Evolutionary conservation across 768 basidiomycete species (phyloP), one percentile per base, ranked within the genome.

Genomic region (Suillus lakei): DNA sequence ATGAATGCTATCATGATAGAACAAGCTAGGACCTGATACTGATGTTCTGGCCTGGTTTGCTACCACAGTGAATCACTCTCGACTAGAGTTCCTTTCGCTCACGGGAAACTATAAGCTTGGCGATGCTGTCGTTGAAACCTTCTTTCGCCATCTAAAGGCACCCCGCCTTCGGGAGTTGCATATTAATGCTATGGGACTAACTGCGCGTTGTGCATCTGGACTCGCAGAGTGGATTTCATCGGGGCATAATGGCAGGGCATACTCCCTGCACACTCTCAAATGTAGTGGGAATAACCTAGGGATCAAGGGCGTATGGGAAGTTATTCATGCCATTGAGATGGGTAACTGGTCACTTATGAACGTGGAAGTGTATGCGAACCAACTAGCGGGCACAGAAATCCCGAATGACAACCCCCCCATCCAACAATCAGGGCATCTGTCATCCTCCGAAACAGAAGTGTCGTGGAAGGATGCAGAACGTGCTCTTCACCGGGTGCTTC

Each of bases 231-330:
- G 84, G 74, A 76, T 91, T 21, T 79, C 84, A 12, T 59, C 62
- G 4, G 53, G 68, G 38, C 66, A 60, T 34, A 53, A 48, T 32
- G 64, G 56, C 18, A 70, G 74, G 38, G 55, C 7, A 21, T 87
- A 86, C 64, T 76, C 77, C 18, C 77, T 91, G 21, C 77, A 80
- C 58, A 79, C 74, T 2, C 77, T 91, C 53, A 84, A 82, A 67
- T 80, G 84, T 64, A 90, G 83, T 72, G 85, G 84, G n/a, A 91
- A 91, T 67, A 74, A 73, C 21, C 78, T 91, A 1, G 86, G 85
- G 5, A 74, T 79, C 38, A 78, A 74, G 0, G 84, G 81, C 1
- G 80, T 88, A 34, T 76, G 75, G 64, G 72, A 79, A 15, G 83
- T 91, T 51, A 73, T 87, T 30, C 76, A 77, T 38, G 83, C 84